phyloP scores from a whole-genome alignment of 164 flowering plant species.

The Piper longum region DNA sequence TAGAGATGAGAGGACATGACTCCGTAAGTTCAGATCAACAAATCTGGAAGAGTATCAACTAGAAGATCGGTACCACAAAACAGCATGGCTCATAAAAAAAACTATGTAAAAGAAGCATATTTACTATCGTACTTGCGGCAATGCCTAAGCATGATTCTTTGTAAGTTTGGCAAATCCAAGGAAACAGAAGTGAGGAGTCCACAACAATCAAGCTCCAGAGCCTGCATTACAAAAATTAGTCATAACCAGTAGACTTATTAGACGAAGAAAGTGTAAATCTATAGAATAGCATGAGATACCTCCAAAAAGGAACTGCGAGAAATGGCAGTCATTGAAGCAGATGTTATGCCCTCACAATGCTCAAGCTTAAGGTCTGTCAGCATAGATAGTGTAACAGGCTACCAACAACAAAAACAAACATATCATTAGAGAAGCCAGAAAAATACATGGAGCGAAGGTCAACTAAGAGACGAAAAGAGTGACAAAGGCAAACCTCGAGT shows the following conservation, averaged over 20 bases:
- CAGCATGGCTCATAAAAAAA: background rate
- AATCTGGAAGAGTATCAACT: slow-evolving; percentile 35
- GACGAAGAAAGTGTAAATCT: background rate
- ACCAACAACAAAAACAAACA: background rate
- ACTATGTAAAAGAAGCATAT: background rate
- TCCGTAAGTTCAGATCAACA: slow-evolving; percentile 53
- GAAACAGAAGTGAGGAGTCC: slow-evolving; percentile 62
- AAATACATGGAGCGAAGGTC: background rate
- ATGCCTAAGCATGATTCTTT: slow-evolving; percentile 59
- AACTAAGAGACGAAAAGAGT: background rate
- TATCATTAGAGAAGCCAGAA: background rate
- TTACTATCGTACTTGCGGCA: slow-evolving; percentile 66
- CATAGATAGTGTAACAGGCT: slow-evolving; percentile 78
- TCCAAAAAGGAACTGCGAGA: slow-evolving; percentile 51
- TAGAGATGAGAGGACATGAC: slow-evolving; percentile 53
- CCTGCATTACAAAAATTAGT: slow-evolving; percentile 25
- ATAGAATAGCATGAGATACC: slow-evolving; percentile 26
- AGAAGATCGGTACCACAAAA: background rate
- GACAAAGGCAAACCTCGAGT: slow-evolving; percentile 50
- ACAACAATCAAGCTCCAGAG: slow-evolving; percentile 82
- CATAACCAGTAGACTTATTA: background rate
- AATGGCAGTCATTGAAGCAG: slow-evolving; percentile 85
- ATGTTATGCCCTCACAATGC: slow-evolving; percentile 87
- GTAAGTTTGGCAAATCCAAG: slow-evolving; percentile 63
- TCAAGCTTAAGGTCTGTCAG: slow-evolving; percentile 78